Conservation (phyloP, 805 yeast species). For the Pichia manshurica region DNA sequence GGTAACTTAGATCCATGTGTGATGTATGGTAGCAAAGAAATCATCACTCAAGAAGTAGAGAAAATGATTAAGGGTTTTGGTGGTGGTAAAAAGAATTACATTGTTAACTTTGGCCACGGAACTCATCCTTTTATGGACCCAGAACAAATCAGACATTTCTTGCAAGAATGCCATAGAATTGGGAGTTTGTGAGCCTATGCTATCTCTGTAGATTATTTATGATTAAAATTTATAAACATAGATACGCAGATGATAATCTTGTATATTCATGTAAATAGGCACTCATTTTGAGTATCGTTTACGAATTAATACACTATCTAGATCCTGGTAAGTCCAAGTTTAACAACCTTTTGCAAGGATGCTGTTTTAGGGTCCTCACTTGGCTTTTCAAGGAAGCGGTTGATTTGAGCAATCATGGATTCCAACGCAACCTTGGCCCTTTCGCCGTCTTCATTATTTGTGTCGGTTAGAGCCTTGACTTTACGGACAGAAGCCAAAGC, state of each 20-base stretch:
- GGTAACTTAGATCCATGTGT: conserved; percentile 96
- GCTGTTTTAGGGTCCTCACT: conserved; percentile 10
- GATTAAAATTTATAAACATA: too few relatives aligned
- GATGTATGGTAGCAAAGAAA: conserved; percentile 84
- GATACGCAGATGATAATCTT: too few relatives aligned
- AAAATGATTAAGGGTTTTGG: conserved; percentile 87
- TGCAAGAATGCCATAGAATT: conserved; percentile 48
- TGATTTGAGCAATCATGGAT: conserved; percentile 6
- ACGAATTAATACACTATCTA: background rate
- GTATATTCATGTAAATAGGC: too few relatives aligned
- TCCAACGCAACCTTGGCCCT: conserved; percentile 1
- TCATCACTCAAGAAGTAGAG: conserved; percentile 74
- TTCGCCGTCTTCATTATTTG: background rate
- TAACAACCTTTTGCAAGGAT: conserved; percentile 13
- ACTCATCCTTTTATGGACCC: conserved; percentile 98
- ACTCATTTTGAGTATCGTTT: too few relatives aligned
- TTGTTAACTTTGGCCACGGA: conserved; percentile 95
- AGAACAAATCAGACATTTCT: conserved; percentile 75
- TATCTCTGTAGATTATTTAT: too few relatives aligned
- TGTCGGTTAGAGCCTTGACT: conserved; percentile 9
- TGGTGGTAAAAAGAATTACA: conserved; percentile 89
- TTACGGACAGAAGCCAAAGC: conserved; percentile 13
- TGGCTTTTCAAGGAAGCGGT: conserved; percentile 8
- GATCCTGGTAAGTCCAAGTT: conserved; percentile 15
- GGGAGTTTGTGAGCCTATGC: conserved; percentile 10